These are phyloP conservation scores for Trypanosoma avium DNA, from an alignment of 208 protist genomes.

Conservation along the genomic window DNA sequence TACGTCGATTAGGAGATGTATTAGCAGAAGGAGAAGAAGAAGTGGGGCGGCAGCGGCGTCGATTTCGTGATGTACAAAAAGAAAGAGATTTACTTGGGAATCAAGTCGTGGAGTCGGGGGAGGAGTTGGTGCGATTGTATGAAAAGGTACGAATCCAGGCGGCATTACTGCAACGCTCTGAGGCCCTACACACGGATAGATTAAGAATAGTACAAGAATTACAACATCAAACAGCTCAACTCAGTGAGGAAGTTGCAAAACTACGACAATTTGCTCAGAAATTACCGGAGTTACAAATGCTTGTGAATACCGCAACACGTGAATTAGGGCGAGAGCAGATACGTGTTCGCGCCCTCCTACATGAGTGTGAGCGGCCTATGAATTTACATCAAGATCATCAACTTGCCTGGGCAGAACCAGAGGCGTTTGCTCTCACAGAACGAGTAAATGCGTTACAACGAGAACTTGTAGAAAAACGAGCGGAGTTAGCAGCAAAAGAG, in stretches of 20 bases:
- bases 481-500: slow-evolving; percentile 94
- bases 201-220: slow-evolving; percentile 62
- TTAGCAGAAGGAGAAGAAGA: slow-evolving; percentile 91
- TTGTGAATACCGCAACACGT: slow-evolving; percentile 65
- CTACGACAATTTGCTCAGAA: slow-evolving; percentile 47
- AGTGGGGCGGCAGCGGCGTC: slow-evolving; percentile 85
- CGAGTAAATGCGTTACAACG: slow-evolving; percentile 96
- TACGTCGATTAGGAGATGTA: slow-evolving; percentile 91
- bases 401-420: slow-evolving; percentile 94
- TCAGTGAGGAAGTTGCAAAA: slow-evolving; percentile 50
- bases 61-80: slow-evolving; percentile 91
- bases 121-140: slow-evolving; percentile 95
- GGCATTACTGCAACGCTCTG: slow-evolving; percentile 92
- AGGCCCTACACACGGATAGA: slow-evolving; percentile 92
- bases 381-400: slow-evolving; percentile 97
- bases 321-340: slow-evolving; percentile 71
- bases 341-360: slow-evolving; percentile 89
- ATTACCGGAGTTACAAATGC: slow-evolving; percentile 60
- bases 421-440: slow-evolving; percentile 91
- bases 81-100: slow-evolving; percentile 93
- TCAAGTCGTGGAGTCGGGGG: slow-evolving; percentile 94
- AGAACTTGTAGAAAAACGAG: slow-evolving; percentile 93
- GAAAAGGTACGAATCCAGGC: slow-evolving; percentile 97
- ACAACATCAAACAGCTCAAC: slow-evolving; percentile 47
- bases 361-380: slow-evolving; percentile 94